Base-by-base conservation (phyloP, 129 eudicot genomes). In the Ambrosia trifida region DNA sequence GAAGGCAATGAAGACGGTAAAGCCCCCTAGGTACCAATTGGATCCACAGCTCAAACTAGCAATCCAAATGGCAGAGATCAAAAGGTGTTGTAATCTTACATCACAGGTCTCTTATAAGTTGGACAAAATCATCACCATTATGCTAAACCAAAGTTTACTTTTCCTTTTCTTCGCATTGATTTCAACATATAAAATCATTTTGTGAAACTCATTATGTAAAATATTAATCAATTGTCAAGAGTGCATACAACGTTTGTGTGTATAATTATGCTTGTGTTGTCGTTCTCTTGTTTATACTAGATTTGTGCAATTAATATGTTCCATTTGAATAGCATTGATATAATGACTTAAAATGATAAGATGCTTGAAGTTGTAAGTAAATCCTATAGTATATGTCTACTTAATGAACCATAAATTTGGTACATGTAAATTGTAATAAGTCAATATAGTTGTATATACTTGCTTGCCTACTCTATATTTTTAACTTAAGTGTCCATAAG, bases 21-120 rank as follows among this genome's bases (percentile, higher is more conserved):
- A n/a, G n/a, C n/a, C n/a, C n/a, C n/a, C n/a, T n/a, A n/a, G 89
- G 96, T 85, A 68, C 85, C 96, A 66, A 75, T 80, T 73, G 98
- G 89, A 79, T 83, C 94, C 66, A 86, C 96, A n/a, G 83, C 88
- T 38, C 43, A 38, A 9, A 38, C 43, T 38, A 38, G 43, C 9
- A 38, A 38, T 38, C 43, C 43, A 66, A 87, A 72, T 71, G 87
- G 85, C 31, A 93, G 87, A 65, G 98, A 89, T 60, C 98, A 92
- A 58, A 89, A 87, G 98, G 98, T 92, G 84, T 17, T 71, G 64
- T 50, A 52, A 38, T 38, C 43, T 59, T 11, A 16, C 13, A 32
- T 17, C 20, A 9, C 70, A 65, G 40, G 57, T 50, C 13, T 11
- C 67, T 71, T 35, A 12, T 40, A 13, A 20, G 14, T 70, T 56